Base-by-base conservation (phyloP, 495 filamentous ascomycete genomes). In the Penicillium parvum region DNA sequence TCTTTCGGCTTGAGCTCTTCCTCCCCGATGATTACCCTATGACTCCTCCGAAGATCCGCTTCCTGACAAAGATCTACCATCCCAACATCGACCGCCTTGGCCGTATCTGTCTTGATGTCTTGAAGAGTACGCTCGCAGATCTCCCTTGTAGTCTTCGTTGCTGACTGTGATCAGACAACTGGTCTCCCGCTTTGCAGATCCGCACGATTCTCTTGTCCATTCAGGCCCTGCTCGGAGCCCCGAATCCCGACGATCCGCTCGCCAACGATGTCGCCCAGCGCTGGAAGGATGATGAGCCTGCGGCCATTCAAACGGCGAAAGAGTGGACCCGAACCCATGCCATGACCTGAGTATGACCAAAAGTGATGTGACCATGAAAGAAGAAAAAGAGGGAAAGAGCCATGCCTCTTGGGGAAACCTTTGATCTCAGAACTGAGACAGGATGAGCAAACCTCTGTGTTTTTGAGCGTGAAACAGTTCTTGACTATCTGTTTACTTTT, bases 11-110 rank as follows among this genome's bases (percentile, higher is more conserved):
- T 43, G 92, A 99, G 67, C 78, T 99, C 6, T 99, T 99, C 69
- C 76, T 99, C n/a, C 94, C 92, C 23, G 92, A 99, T 57, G 92
- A 99, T 68, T 99, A 99, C 59, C 92, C 92, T 7, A 99, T 99
- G 92, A 94, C 88, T 23, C 92, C 92, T 19, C 92, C 92, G 9
- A 96, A 96, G 72, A 96, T 99, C 50, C 85, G 92, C 27, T 99
- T 99, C 68, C 69, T 99, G 14, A 99, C 92, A 50, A 96, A 95
- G 68, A 99, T 99, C 64, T 99, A 96, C 64, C 92, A 99, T 60
- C 92, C 92, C 22, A 99, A 99, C 63, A 96, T 99, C 48, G 92
- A 99, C 61, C 91, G 92, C 66, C 79, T 97, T 0, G 92, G 92
- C 33, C 84, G 92, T 19, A 99, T 99, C 63, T 99, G 92, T 64